Evolutionary conservation across 345 rosid species (phyloP), one percentile per base, ranked within the genome.

Genomic region (Linum tenue): DNA sequence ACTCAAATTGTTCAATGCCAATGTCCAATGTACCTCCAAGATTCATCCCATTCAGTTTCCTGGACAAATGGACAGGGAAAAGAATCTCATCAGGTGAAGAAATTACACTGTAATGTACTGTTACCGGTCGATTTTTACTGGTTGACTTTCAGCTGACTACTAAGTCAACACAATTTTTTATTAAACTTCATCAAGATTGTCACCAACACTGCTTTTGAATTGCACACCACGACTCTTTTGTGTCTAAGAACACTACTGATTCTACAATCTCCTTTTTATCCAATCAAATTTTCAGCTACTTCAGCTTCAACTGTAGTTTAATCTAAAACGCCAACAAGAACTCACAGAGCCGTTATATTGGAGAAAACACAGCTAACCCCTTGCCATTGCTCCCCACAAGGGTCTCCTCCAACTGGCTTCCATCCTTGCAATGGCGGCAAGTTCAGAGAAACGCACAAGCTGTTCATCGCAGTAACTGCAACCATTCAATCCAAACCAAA

Each of bases 331-430:
- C 31, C 31, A 22, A 68, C 40, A 62, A 69, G 42, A 42, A 73
- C 81, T 63, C 82, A 94, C 99, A 94, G 60, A 67, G 80, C 83
- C 0, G 99, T 88, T 55, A 94, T 81, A 82, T 90, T 88, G 40
- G 80, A 75, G 74, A 82, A 79, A 38, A 85, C 96, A 73, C 99
- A 94, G 43, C 73, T 67, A 40, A 90, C 95, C 15, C 99, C 99
- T 76, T 85, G 78, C 99, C 99, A 94, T 60, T 58, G 55, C 51
- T 90, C 96, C 59, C 82, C 81, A 73, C 99, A 94, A 5, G 99
- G 97, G 73, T 94, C 99, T 73, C 99, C 99, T 73, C 97, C 97
- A 66, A 78, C 70, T 55, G 90, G 69, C 67, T 73, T 55, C 99
- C 99, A 94, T 57, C 81, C 85, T 35, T 7, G 51, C 59, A 90